These are phyloP conservation scores for Scortechinia acanthostroma DNA, from an alignment of 2,329 filamentous ascomycete species.

Conservation along the genomic window DNA sequence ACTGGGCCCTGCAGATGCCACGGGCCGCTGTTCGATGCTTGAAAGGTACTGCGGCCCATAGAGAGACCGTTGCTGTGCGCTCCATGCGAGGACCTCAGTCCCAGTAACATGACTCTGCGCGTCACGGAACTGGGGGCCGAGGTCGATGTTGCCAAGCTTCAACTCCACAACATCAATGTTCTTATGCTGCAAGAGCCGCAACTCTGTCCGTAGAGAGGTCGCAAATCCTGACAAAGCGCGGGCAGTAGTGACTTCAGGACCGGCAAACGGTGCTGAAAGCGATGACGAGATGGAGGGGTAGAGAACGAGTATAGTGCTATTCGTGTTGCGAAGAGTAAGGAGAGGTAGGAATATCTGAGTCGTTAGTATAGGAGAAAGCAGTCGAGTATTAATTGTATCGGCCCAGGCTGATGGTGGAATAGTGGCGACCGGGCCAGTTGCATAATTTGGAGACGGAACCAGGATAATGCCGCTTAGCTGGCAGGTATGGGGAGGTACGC, in stretches of 20 bases:
- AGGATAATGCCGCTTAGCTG: constrained; percentile 48
- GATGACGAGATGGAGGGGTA: constrained; percentile 28
- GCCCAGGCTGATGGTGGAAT: constrained; percentile 53
- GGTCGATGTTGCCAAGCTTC: constrained; percentile 54
- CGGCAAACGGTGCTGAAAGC: constrained; percentile 34
- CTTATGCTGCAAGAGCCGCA: constrained; percentile 31
- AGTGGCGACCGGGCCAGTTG: constrained; percentile 44
- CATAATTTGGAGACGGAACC: constrained; percentile 42
- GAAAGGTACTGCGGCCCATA: neutral
- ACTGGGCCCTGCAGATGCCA: neutral
- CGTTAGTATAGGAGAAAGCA: constrained; percentile 51
- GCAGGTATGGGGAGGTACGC: constrained; percentile 45
- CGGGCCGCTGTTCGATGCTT: constrained; percentile 1
- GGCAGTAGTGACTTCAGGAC: constrained; percentile 47
- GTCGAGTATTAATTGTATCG: constrained; percentile 54
- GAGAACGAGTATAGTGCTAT: constrained; percentile 10
- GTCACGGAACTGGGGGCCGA: constrained; percentile 27
- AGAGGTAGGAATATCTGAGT: constrained; percentile 49
- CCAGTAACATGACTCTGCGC: neutral
- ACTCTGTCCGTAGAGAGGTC: constrained; percentile 43
- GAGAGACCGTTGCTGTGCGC: constrained; percentile 17
- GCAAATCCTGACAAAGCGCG: constrained; percentile 51
- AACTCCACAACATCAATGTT: constrained; percentile 43
- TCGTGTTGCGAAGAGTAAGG: constrained; percentile 29
- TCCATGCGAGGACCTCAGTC: neutral